Evolutionary conservation across 2,329 filamentous ascomycete species (phyloP).

Genomic region (Fusarium longipes): DNA sequence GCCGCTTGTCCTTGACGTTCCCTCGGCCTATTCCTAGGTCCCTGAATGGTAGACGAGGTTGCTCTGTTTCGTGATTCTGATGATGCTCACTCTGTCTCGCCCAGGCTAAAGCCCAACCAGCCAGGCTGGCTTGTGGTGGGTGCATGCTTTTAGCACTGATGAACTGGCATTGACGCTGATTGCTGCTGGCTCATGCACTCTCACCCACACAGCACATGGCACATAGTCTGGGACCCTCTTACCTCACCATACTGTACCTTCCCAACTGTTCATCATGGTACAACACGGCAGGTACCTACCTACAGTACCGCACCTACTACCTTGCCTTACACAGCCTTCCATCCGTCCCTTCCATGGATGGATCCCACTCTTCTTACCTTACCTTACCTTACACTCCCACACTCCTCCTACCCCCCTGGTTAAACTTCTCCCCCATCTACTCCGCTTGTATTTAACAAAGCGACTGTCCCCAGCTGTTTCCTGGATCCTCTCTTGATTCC

Average conservation of each 20-base stretch:
- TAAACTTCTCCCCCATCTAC: constrained; percentile 35
- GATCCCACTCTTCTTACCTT: constrained; percentile 26
- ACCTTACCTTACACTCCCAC: constrained; percentile 36
- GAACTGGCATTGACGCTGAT: constrained; percentile 24
- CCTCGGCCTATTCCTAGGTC: constrained; percentile 36
- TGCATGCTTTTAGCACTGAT: constrained; percentile 33
- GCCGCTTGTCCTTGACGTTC: constrained; percentile 27
- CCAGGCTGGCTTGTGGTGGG: constrained; percentile 27
- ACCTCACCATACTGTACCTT: constrained; percentile 20
- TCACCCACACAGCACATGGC: constrained; percentile 26
- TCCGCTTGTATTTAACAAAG: constrained; percentile 50
- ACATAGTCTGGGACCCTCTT: constrained; percentile 27
- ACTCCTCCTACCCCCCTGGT: constrained; percentile 30
- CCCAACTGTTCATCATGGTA: constrained; percentile 15
- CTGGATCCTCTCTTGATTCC: constrained; percentile 43
- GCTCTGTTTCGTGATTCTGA: constrained; percentile 20
- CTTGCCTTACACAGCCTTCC: constrained; percentile 40
- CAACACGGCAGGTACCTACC: constrained; percentile 25
- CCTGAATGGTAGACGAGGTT: constrained; percentile 25
- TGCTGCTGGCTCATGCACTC: constrained; percentile 24
- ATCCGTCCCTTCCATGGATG: constrained; percentile 38
- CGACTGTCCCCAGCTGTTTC: constrained; percentile 45
- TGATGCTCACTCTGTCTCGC: constrained; percentile 16
- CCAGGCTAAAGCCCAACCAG: not conserved
- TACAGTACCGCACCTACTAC: not conserved